phyloP scores from a whole-genome alignment of 768 basidiomycete genomes.

The Grammothele lineata region DNA sequence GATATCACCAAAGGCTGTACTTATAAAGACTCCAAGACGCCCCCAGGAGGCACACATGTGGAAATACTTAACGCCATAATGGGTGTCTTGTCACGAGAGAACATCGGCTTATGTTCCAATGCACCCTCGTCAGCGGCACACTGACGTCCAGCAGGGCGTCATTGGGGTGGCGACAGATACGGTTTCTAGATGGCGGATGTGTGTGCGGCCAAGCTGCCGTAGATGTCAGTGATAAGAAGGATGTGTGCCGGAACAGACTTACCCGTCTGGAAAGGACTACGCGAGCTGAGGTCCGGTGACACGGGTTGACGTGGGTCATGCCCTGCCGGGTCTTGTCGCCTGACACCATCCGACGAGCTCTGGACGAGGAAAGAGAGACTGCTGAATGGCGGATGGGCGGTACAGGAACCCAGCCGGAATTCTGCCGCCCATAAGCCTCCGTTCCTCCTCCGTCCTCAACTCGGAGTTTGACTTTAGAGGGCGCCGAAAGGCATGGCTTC shows the following conservation, averaged over 20 bases:
- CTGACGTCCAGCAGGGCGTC: too few relatives aligned
- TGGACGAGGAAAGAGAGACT: not conserved
- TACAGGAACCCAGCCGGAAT: slow-evolving; percentile 6
- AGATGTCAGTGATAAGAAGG: slow-evolving; percentile 14
- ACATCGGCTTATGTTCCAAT: too few relatives aligned
- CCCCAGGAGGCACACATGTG: slow-evolving; percentile 9
- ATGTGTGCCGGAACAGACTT: slow-evolving; percentile 8
- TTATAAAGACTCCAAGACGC: slow-evolving; percentile 5
- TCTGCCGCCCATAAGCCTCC: slow-evolving; percentile 1
- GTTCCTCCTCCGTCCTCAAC: not conserved
- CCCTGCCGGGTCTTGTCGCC: slow-evolving; percentile 5
- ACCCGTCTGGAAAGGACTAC: slow-evolving; percentile 4
- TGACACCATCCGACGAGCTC: slow-evolving; percentile 1
- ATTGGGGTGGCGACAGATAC: slow-evolving; percentile 3
- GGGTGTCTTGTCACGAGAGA: slow-evolving; percentile 8
- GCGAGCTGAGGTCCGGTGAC: slow-evolving; percentile 10
- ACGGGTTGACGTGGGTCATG: not conserved
- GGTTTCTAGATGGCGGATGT: slow-evolving; percentile 9
- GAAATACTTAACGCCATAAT: slow-evolving; percentile 8
- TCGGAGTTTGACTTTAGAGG: slow-evolving; percentile 1
- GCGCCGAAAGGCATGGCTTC: too few relatives aligned
- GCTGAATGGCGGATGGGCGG: not conserved
- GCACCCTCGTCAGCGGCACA: too few relatives aligned
- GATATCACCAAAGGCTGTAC: slow-evolving; percentile 1
- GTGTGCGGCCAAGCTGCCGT: slow-evolving; percentile 2